These are phyloP conservation scores for Colletotrichum sp. DNA, from an alignment of 2,329 filamentous ascomycete species.

Conservation along the genomic window DNA sequence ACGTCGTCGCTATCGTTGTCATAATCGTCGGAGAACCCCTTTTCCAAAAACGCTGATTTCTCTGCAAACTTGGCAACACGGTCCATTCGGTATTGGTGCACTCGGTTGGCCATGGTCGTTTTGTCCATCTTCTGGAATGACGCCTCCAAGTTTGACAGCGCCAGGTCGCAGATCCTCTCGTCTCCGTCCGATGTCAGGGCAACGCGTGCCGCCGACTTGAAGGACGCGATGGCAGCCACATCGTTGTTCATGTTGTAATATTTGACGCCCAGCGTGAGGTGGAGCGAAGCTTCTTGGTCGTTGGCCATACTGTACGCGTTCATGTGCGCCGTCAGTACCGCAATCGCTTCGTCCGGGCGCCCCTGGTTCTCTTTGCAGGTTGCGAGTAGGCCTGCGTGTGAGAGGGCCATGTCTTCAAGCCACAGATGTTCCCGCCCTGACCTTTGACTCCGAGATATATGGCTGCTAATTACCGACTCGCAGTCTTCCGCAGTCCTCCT, in stretches of 20 bases:
- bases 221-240: conserved; percentile 31
- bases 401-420: conserved; percentile 35
- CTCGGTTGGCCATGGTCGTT: conserved; percentile 27
- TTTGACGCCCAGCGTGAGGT: conserved; percentile 37
- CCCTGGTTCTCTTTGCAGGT: conserved; percentile 33
- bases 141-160: conserved; percentile 38
- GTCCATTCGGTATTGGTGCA: conserved; percentile 31
- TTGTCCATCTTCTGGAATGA: conserved; percentile 27
- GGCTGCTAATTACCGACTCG: conserved; percentile 31
- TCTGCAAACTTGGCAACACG: conserved; percentile 33
- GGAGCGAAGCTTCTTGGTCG: conserved; percentile 35
- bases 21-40: not conserved
- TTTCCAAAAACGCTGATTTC: conserved; percentile 23
- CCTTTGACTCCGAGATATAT: conserved; percentile 31
- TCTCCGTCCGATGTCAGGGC: conserved; percentile 32
- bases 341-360: conserved; percentile 32
- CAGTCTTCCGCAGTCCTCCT: conserved; percentile 29
- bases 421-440: conserved; percentile 33
- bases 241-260: conserved; percentile 32
- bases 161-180: conserved; percentile 34
- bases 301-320: conserved; percentile 33
- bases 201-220: conserved; percentile 32
- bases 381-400: conserved; percentile 34
- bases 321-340: conserved; percentile 29
- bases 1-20: conserved; percentile 10